Evolutionary conservation across 306 rosid genomes (phyloP).

Genomic region (Citrullus colocynthis): DNA sequence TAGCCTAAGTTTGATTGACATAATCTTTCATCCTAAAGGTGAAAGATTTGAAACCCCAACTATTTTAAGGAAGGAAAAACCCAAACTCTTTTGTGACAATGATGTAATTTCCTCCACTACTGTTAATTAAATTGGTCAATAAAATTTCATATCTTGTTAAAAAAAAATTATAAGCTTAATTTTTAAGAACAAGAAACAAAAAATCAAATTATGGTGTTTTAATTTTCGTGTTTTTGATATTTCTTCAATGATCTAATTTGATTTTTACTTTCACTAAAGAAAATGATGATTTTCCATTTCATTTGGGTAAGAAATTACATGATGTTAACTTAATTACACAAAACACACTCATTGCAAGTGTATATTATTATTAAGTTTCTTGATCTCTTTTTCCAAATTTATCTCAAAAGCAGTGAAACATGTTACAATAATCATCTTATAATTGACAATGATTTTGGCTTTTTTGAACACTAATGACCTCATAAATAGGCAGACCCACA

Average conservation of each 20-base stretch:
- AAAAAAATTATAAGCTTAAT: no score
- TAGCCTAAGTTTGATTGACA: no score
- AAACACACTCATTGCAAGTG: background rate
- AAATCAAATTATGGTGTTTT: no score
- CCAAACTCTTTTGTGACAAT: no score
- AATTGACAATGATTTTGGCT: constrained; percentile 6
- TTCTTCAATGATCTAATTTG: background rate
- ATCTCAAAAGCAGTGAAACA: background rate
- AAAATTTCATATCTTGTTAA: no score
- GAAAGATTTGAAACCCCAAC: no score
- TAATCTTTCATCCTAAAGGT: no score
- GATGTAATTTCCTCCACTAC: no score
- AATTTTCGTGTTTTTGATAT: background rate
- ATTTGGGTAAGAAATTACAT: background rate
- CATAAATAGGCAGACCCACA: background rate
- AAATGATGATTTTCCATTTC: background rate
- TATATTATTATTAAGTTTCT: background rate
- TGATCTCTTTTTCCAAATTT: background rate
- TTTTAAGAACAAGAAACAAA: no score
- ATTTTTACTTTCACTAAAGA: background rate
- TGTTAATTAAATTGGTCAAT: no score
- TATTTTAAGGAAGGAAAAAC: no score
- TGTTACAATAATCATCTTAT: constrained; percentile 7
- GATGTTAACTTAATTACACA: background rate
- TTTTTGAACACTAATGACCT: background rate